A percentile compares a stretch with the other conserved stretches of the same genome.
Conservation (phyloP, 2,329 filamentous ascomycete species). For the Trichophyton benhamiae region DNA sequence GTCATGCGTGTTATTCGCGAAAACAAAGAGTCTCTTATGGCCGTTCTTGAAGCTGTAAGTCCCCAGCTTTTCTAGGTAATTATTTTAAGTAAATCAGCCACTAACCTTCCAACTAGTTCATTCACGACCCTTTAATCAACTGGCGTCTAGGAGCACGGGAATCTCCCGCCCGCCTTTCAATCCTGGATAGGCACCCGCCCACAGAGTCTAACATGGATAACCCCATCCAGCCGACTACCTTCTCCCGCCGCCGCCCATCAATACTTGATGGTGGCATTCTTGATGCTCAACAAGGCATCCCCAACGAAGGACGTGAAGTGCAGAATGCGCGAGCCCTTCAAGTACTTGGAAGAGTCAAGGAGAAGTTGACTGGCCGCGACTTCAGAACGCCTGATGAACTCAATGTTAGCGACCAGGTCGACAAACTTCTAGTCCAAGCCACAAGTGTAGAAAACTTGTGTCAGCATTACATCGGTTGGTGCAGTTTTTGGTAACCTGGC, state of each 20-base stretch:
- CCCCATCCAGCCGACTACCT: slow-evolving; percentile 53
- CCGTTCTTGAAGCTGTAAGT: slow-evolving; percentile 90
- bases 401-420: slow-evolving; percentile 75
- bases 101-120: slow-evolving; percentile 53
- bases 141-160: slow-evolving; percentile 69
- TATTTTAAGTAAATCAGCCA: background rate
- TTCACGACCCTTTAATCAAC: slow-evolving; percentile 96
- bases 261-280: slow-evolving; percentile 49
- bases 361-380: slow-evolving; percentile 88
- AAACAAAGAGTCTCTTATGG: slow-evolving; percentile 98
- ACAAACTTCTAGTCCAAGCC: slow-evolving; percentile 86
- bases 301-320: slow-evolving; percentile 50
- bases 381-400: slow-evolving; percentile 81
- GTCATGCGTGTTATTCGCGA: slow-evolving; percentile 94
- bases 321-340: slow-evolving; percentile 90
- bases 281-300: slow-evolving; percentile 30
- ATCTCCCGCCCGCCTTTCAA: slow-evolving; percentile 47
- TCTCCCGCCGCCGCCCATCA: slow-evolving; percentile 54
- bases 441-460: slow-evolving; percentile 96
- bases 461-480: slow-evolving; percentile 99
- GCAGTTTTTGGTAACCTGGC: slow-evolving; percentile 74
- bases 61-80: slow-evolving; percentile 4
- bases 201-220: slow-evolving; percentile 35
- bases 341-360: slow-evolving; percentile 79
- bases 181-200: slow-evolving; percentile 49